phyloP scores from a whole-genome alignment of 164 flowering plant genomes.

The Magnolia sinica region DNA sequence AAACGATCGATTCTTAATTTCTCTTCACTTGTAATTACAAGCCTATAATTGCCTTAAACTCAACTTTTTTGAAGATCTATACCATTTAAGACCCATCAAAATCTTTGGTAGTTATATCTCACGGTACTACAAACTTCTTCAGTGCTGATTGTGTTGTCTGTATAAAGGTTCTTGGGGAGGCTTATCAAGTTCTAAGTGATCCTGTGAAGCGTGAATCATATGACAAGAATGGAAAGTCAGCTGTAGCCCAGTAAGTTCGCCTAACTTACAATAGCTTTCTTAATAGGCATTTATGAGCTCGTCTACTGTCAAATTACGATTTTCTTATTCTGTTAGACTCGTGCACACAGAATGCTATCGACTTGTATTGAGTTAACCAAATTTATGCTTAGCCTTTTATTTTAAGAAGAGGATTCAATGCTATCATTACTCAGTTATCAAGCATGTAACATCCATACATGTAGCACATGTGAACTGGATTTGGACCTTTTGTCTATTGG shows the following conservation, averaged over 20 bases:
- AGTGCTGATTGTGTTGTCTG: slow-evolving; percentile 8
- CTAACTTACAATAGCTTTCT: not conserved
- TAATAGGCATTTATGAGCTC: not conserved
- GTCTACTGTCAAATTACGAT: not conserved
- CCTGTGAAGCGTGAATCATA: slow-evolving; percentile 85
- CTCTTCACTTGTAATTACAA: no score
- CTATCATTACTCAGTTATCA: not conserved
- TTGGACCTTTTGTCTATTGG: not conserved
- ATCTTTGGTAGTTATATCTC: not conserved
- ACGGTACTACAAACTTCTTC: not conserved
- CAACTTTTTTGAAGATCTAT: not conserved
- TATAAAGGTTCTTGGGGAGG: slow-evolving; percentile 81
- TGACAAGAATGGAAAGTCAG: slow-evolving; percentile 78
- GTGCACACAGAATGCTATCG: not conserved
- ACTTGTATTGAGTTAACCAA: not conserved
- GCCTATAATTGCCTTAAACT: no score
- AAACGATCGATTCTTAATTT: no score
- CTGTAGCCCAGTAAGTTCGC: slow-evolving; percentile 59
- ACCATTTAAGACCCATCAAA: not conserved
- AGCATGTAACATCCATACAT: not conserved
- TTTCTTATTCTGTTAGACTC: not conserved
- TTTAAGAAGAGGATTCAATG: not conserved
- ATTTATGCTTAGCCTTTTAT: not conserved
- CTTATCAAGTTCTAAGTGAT: slow-evolving; percentile 91
- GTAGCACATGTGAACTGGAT: not conserved